Conservation (phyloP, 2,329 filamentous ascomycete species). For the Colletotrichum euphorbiae region DNA sequence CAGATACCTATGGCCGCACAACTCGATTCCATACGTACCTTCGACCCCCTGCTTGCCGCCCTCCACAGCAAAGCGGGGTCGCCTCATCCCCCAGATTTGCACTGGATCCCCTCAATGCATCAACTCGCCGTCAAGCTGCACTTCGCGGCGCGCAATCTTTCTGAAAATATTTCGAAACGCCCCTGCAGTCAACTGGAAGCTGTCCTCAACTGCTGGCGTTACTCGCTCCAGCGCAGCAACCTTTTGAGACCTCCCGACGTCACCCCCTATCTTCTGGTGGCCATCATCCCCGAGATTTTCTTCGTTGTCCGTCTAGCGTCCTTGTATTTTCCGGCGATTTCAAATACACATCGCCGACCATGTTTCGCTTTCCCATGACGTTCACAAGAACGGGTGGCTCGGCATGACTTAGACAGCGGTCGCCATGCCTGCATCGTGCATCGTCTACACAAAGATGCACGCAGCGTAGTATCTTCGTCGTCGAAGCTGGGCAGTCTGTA, state of each 20-base stretch:
- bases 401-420: neutral
- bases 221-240: neutral
- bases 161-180: slow-evolving; percentile 37
- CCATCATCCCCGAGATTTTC: neutral
- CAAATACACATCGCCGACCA: neutral
- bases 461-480: too few species aligned
- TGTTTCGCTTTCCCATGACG: neutral
- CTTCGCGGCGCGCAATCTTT: slow-evolving; percentile 13
- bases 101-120: slow-evolving; percentile 23
- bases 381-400: neutral
- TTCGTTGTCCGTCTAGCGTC: neutral
- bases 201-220: neutral
- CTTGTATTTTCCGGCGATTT: neutral
- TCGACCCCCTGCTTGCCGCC: slow-evolving; percentile 18
- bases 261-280: neutral
- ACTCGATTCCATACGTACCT: slow-evolving; percentile 11
- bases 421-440: neutral
- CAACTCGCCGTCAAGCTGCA: neutral
- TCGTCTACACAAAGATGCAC: too few species aligned
- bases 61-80: slow-evolving; percentile 31
- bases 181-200: slow-evolving; percentile 20
- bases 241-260: neutral
- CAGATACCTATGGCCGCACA: slow-evolving; percentile 12
- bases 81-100: slow-evolving; percentile 38
- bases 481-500: too few species aligned